Evolutionary conservation across 2,329 filamentous ascomycete genomes (phyloP).

Genomic region (Stachybotrys echinatus): DNA sequence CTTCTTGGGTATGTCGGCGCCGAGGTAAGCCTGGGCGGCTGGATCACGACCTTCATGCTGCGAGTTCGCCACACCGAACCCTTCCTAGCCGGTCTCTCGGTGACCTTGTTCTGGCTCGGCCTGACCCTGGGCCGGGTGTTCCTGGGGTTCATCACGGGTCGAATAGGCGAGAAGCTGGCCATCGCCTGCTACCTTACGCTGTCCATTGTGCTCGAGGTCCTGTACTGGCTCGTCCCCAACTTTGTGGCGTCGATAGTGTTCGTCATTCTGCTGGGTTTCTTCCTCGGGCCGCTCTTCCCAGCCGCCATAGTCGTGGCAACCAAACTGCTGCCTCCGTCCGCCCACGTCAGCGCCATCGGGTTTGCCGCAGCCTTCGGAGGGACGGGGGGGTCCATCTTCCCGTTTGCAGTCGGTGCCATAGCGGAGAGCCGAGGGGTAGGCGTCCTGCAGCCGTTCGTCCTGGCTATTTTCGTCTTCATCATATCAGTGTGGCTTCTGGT

Average conservation of each 20-base stretch:
- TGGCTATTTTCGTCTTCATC: conserved; percentile 42
- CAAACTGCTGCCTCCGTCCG: conserved; percentile 64
- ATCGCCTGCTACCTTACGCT: conserved; percentile 59
- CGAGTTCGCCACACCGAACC: conserved; percentile 61
- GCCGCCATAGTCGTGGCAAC: conserved; percentile 68
- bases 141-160: conserved; percentile 71
- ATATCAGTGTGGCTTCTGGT: conserved; percentile 39
- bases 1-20: conserved; percentile 73
- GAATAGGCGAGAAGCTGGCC: conserved; percentile 65
- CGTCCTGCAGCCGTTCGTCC: conserved; percentile 50
- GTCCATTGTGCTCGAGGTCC: conserved; percentile 58
- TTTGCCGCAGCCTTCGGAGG: conserved; percentile 77
- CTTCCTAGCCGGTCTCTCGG: conserved; percentile 70
- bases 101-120: conserved; percentile 80
- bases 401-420: conserved; percentile 64
- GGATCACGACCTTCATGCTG: conserved; percentile 88
- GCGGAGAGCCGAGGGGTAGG: conserved; percentile 51
- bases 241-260: conserved; percentile 70
- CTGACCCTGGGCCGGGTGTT: conserved; percentile 69
- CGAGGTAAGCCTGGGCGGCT: conserved; percentile 70
- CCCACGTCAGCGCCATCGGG: conserved; percentile 76
- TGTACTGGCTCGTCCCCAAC: conserved; percentile 78
- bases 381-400: conserved; percentile 61
- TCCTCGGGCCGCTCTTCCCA: conserved; percentile 74
- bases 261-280: conserved; percentile 70